Conservation (phyloP, 1,139 yeast species). For the Debaryomyces singareniensis region DNA sequence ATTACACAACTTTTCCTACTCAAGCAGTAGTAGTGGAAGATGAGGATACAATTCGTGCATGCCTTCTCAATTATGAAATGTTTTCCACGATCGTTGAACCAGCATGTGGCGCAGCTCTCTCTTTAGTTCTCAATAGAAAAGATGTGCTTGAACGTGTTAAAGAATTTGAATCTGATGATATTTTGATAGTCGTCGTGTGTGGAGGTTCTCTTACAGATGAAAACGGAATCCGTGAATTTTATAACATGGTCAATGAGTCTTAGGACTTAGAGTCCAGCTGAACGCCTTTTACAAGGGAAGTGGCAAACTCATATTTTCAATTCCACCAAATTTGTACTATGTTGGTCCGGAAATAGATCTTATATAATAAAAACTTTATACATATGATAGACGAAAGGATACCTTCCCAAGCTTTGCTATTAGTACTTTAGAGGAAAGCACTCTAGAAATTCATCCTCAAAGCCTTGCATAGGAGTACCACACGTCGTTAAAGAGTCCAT, state of each 20-base stretch:
- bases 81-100: constrained; percentile 29
- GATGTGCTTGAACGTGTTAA: constrained; percentile 16
- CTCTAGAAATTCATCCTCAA: too few species aligned
- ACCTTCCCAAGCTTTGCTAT: too few species aligned
- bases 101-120: constrained; percentile 38
- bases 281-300: too few species aligned
- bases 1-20: constrained; percentile 11
- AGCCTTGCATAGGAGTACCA: too few species aligned
- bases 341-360: too few species aligned
- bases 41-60: constrained; percentile 26
- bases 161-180: constrained; percentile 23
- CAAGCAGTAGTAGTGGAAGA: constrained; percentile 27
- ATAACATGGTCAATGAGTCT: neutral
- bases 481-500: too few species aligned
- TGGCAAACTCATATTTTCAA: too few species aligned
- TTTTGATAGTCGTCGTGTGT: constrained; percentile 31
- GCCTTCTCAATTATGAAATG: constrained; percentile 19
- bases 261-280: too few species aligned
- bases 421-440: too few species aligned
- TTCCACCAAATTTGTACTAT: too few species aligned
- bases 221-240: constrained; percentile 5
- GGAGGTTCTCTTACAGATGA: constrained; percentile 30
- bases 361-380: too few species aligned
- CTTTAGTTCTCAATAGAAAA: constrained; percentile 18
- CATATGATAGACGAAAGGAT: too few species aligned